Evolutionary conservation across 2,329 filamentous ascomycete genomes (phyloP).

Genomic region (Phaeomoniella chlamydospora): DNA sequence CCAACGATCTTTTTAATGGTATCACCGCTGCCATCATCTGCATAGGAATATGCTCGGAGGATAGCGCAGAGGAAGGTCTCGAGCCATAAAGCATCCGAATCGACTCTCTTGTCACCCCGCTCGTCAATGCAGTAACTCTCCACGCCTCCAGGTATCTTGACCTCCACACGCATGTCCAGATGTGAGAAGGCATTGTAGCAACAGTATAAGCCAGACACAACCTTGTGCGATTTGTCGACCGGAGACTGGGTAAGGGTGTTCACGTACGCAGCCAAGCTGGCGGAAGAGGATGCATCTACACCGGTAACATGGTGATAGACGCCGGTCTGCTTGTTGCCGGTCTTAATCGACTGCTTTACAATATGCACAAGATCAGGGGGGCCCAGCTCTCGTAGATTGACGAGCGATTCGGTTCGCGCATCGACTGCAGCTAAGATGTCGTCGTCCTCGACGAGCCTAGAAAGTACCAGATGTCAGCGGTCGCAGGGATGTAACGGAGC

Average conservation of each 20-base stretch:
- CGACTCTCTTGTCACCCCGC: conserved; percentile 83
- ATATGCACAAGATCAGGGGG: conserved; percentile 93
- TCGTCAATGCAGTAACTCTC: conserved; percentile 98
- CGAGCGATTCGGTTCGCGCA: conserved; percentile 76
- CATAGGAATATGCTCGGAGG: conserved; percentile 86
- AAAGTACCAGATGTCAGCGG: too few species aligned
- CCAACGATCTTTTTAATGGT: conserved; percentile 94
- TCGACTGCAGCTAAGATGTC: conserved; percentile 76
- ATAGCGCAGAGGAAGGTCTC: conserved; percentile 96
- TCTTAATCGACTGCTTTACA: conserved; percentile 54
- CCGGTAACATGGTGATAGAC: conserved; percentile 98
- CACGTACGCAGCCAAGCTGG: conserved; percentile 93
- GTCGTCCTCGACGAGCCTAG: conserved; percentile 83
- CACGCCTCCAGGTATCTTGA: conserved; percentile 89
- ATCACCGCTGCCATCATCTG: conserved; percentile 86
- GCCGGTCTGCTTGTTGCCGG: conserved; percentile 46
- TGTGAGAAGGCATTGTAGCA: conserved; percentile 99
- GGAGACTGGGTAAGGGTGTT: conserved; percentile 92
- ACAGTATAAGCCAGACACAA: conserved; percentile 88
- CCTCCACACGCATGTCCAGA: conserved; percentile 95
- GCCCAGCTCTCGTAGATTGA: conserved; percentile 77
- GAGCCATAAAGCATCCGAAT: conserved; percentile 88
- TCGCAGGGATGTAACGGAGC: too few species aligned
- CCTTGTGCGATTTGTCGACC: conserved; percentile 71
- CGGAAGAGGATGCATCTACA: conserved; percentile 92